A percentile compares a stretch with the other conserved stretches of the same genome.
Evolutionary conservation across 1,284 basidiomycete genomes (phyloP).

Genomic region (Marasmius sp.): DNA sequence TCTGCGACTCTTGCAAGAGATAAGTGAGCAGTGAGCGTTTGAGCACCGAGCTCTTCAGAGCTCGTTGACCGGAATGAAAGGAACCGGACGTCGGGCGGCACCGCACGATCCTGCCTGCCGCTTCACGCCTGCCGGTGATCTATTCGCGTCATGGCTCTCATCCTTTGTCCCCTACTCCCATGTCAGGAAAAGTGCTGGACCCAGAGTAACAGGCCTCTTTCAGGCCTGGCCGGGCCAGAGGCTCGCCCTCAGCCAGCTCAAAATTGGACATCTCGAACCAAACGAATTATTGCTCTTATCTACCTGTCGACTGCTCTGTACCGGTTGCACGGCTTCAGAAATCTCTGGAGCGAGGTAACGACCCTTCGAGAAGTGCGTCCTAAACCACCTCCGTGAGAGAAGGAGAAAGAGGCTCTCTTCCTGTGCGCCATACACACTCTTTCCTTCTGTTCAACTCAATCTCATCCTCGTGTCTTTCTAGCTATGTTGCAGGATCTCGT

Average conservation of each 20-base stretch:
- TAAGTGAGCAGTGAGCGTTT: no score
- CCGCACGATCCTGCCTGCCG: no score
- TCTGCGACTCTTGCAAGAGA: no score
- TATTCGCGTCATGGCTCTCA: no score
- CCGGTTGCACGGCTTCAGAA: background rate
- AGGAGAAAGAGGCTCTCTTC: constrained; percentile 32
- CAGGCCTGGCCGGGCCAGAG: no score
- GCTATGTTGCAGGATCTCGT: constrained; percentile 67
- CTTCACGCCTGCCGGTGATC: no score
- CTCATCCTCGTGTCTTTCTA: constrained; percentile 20
- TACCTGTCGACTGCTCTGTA: background rate
- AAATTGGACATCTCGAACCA: background rate
- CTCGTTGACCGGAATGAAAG: no score
- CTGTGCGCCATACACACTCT: constrained; percentile 25
- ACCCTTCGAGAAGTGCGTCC: background rate
- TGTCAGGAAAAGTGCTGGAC: background rate
- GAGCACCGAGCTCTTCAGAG: no score
- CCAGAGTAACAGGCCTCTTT: background rate
- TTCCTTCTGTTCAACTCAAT: background rate
- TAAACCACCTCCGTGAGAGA: background rate
- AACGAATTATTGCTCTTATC: background rate
- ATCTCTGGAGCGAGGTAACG: background rate
- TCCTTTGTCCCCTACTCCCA: background rate
- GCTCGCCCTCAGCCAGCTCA: background rate
- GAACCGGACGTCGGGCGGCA: no score